Percentiles rank a stretch among this genome's conserved stretches.
Conservation (phyloP, 495 filamentous ascomycete species). For the Aspergillus sclerotiicarbonarius region DNA sequence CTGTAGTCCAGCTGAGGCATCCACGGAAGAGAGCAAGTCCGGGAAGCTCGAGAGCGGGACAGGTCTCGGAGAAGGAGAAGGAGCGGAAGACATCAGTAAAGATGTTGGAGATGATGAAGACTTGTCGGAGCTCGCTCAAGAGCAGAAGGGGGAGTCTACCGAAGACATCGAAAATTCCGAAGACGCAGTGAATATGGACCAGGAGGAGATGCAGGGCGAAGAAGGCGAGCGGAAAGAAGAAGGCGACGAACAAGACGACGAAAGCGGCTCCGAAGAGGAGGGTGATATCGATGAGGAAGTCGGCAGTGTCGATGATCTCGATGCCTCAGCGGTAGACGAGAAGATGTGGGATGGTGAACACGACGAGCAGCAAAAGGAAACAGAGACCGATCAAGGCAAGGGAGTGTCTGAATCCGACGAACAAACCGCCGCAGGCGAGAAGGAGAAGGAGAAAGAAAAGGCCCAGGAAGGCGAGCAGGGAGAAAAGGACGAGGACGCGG, state of each 20-base stretch:
- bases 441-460: slow-evolving; percentile 51
- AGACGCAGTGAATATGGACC: slow-evolving; percentile 93
- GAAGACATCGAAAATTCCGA: slow-evolving; percentile 67
- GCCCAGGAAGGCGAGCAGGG: slow-evolving; percentile 44
- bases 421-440: slow-evolving; percentile 58
- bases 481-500: slow-evolving; percentile 50
- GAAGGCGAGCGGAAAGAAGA: slow-evolving; percentile 59
- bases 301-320: slow-evolving; percentile 85
- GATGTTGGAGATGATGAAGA: slow-evolving; percentile 93
- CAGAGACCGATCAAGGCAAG: slow-evolving; percentile 68
- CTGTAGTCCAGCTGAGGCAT: slow-evolving; percentile 80
- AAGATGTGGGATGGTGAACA: slow-evolving; percentile 93
- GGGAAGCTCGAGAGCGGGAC: slow-evolving; percentile 88
- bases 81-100: slow-evolving; percentile 95
- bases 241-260: slow-evolving; percentile 70
- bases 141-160: slow-evolving; percentile 56
- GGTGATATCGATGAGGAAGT: slow-evolving; percentile 82
- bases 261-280: slow-evolving; percentile 53
- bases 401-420: slow-evolving; percentile 64
- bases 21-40: slow-evolving; percentile 60
- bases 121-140: slow-evolving; percentile 82
- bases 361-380: slow-evolving; percentile 78
- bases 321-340: slow-evolving; percentile 87
- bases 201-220: slow-evolving; percentile 67
- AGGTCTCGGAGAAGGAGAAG: slow-evolving; percentile 93